Base-by-base conservation (phyloP, 1,139 yeast species). In the Barnettozyma hawaiiensis region DNA sequence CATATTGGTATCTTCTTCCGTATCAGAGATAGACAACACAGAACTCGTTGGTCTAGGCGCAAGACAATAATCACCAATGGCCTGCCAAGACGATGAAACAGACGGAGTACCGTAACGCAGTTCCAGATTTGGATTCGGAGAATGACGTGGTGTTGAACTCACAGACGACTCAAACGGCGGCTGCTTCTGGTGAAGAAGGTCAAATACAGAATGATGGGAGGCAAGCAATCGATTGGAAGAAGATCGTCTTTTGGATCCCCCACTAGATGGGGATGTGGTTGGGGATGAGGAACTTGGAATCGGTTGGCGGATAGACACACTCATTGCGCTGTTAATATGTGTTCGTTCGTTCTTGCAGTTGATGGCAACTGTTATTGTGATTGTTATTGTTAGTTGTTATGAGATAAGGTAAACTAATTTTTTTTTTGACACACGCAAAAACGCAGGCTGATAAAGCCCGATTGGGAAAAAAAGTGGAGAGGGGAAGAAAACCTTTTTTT, bases 31-130 rank as follows among this genome's bases (percentile, higher is more conserved):
- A 2, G 59, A 55, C 4, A 55, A 38, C 0, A 55, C 59, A 2
- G 59, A 55, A 35, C 58, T 54, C 2, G 58, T 54, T n/a, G 59
- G 58, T 29, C 59, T 41, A 14, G 54, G 43, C 1, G 46, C 40
- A 10, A 48, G n/a, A n/a, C n/a, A 31, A 18, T 37, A 35, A 21
- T 45, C 50, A 2, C 47, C 42, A 31, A 55, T 37, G 2, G 56
- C 42, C 28, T 53, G 58, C 57, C 57, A 54, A 12, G 59, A 51
- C 2, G 47, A 22, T 3, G 47, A 22, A 27, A 24, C 38, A 2
- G 35, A 21, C 2, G 45, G 24, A 4, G 29, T 34, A 9, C 33
- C 22, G 20, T 29, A 31, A 14, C 37, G 34, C n/a, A 26, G 15
- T 9, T 38, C 41, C 8, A 19, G 6, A 21, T 37, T 40, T n/a